Evolutionary conservation across 805 yeast genomes (phyloP).

Genomic region (Metschnikowia koreensis): DNA sequence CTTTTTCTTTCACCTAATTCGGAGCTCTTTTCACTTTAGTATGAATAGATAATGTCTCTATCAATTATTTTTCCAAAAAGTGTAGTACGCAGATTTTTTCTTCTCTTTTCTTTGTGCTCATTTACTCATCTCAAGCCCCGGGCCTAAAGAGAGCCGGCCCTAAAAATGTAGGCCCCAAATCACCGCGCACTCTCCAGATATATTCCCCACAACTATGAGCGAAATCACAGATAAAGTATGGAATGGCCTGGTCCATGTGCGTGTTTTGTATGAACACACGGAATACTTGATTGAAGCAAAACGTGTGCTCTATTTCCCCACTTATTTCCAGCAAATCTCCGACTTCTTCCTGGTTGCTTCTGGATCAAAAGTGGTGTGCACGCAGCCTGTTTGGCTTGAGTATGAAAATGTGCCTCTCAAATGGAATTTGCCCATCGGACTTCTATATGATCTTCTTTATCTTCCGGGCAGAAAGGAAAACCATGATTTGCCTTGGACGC

Average conservation of each 20-base stretch:
- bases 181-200: background rate
- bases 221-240: conserved; percentile 43
- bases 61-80: no score
- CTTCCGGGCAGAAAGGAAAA: conserved; percentile 46
- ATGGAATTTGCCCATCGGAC: conserved; percentile 80
- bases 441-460: conserved; percentile 56
- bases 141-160: no score
- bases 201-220: conserved; percentile 4
- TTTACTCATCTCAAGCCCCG: no score
- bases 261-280: conserved; percentile 26
- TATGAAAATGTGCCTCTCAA: conserved; percentile 59
- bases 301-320: conserved; percentile 55
- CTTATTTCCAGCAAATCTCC: conserved; percentile 36
- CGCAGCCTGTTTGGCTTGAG: conserved; percentile 58
- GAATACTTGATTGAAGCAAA: conserved; percentile 23
- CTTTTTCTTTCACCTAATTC: no score
- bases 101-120: no score
- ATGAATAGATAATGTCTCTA: no score
- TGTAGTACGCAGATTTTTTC: no score
- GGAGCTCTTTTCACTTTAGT: no score
- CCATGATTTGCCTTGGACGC: conserved; percentile 35
- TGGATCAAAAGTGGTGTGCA: conserved; percentile 11
- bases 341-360: conserved; percentile 33
- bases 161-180: no score
- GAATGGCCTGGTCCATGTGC: conserved; percentile 53